Conservation (phyloP, 2,329 filamentous ascomycete genomes). For the Pseudogymnoascus sp. region DNA sequence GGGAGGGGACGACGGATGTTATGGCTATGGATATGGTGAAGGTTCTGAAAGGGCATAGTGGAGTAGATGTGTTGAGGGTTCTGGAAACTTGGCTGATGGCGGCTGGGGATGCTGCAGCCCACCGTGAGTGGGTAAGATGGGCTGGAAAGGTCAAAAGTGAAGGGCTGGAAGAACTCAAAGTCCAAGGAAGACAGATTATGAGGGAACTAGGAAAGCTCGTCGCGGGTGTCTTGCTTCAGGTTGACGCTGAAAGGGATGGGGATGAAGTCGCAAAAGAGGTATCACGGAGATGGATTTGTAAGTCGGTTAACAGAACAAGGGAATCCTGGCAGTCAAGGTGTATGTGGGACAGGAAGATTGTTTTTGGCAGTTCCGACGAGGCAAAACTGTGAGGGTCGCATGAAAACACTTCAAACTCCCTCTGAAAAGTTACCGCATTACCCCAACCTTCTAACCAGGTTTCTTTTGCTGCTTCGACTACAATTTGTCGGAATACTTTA, state of each 20-base stretch:
- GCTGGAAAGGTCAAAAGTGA: conserved; percentile 12
- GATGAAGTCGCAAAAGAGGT: not conserved
- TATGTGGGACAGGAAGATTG: no score
- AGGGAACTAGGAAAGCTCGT: conserved; percentile 14
- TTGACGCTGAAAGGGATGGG: conserved; percentile 8
- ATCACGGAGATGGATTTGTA: no score
- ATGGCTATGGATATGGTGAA: conserved; percentile 49
- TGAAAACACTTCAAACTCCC: no score
- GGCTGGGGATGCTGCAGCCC: conserved; percentile 15
- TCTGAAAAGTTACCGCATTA: no score
- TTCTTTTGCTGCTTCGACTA: no score
- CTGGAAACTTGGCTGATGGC: conserved; percentile 36
- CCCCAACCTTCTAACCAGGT: no score
- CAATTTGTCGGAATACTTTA: no score
- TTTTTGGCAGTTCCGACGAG: no score
- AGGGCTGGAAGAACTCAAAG: conserved; percentile 27
- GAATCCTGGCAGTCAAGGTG: no score
- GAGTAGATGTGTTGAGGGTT: conserved; percentile 33
- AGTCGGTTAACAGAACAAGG: no score
- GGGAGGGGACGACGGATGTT: conserved; percentile 68
- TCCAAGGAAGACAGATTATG: conserved; percentile 20
- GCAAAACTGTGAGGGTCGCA: no score
- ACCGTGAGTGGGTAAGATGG: conserved; percentile 11
- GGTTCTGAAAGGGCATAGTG: conserved; percentile 33
- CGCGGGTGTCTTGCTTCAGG: conserved; percentile 11